These are phyloP conservation scores for Trichoderma citrinoviride DNA, from an alignment of 2,329 filamentous ascomycete species.

Conservation along the genomic window DNA sequence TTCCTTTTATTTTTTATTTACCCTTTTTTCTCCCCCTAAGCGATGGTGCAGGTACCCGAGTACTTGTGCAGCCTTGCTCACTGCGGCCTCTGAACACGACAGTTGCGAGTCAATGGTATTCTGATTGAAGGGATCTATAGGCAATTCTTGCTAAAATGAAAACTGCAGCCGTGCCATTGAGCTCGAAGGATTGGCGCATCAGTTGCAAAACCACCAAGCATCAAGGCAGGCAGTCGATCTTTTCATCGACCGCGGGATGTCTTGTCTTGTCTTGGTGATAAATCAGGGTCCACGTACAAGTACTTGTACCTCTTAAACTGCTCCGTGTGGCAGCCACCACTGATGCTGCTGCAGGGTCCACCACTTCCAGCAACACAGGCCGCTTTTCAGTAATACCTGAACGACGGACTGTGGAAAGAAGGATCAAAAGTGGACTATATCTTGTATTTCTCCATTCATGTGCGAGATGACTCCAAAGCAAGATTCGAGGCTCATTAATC, in stretches of 20 bases:
- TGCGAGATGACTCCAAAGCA: no score
- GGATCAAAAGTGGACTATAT: no score
- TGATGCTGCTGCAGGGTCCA: neutral
- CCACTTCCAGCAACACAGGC: neutral
- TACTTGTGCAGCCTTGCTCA: slow-evolving; percentile 12
- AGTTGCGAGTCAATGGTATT: neutral
- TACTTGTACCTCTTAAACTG: neutral
- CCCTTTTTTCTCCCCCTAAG: neutral
- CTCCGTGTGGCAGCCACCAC: neutral
- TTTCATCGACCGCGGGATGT: neutral
- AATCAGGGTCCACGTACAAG: neutral
- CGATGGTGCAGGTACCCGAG: slow-evolving; percentile 18
- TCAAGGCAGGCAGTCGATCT: neutral
- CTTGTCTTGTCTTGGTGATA: neutral
- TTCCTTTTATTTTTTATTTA: neutral
- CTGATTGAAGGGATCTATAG: neutral
- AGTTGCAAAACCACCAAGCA: neutral
- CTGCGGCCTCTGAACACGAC: neutral
- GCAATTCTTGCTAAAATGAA: neutral
- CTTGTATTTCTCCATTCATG: no score
- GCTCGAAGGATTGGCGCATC: neutral
- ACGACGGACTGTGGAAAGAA: no score
- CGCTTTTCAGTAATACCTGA: neutral
- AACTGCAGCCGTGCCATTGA: neutral
- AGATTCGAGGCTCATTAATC: no score